A percentile compares a stretch with the other conserved stretches of the same genome.
Conservation (phyloP, 2,329 filamentous ascomycete genomes). For the Verticillium zaregamsianum region DNA sequence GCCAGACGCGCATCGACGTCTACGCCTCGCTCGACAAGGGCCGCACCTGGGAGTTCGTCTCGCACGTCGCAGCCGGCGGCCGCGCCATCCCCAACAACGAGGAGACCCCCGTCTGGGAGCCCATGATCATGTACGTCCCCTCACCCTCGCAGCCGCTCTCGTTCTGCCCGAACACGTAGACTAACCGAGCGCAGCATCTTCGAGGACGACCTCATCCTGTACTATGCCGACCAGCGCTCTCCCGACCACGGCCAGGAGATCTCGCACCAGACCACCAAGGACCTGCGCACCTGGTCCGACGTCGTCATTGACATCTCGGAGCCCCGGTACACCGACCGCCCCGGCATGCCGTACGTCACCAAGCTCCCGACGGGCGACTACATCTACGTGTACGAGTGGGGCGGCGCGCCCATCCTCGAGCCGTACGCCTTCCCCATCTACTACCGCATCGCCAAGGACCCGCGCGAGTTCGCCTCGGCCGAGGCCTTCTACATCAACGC, state of each 20-base stretch:
- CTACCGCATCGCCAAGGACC: constrained; percentile 37
- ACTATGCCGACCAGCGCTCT: constrained; percentile 70
- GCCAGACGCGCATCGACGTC: constrained; percentile 62
- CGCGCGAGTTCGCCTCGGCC: constrained; percentile 29
- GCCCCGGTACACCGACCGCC: constrained; percentile 56
- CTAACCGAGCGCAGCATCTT: constrained; percentile 30
- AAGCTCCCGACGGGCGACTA: constrained; percentile 1
- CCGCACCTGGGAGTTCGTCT: constrained; percentile 62
- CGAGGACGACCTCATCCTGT: constrained; percentile 56
- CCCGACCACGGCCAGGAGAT: constrained; percentile 64
- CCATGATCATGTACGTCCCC: constrained; percentile 41
- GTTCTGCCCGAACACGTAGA: background rate
- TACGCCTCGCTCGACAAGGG: constrained; percentile 62
- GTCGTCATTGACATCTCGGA: constrained; percentile 59
- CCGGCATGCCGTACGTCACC: constrained; percentile 20
- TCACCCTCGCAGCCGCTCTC: constrained; percentile 2
- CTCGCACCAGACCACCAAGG: constrained; percentile 56
- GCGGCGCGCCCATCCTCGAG: constrained; percentile 33
- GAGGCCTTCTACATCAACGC: constrained; percentile 26
- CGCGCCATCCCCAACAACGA: constrained; percentile 59
- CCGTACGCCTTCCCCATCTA: constrained; percentile 36
- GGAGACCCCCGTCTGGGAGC: constrained; percentile 68
- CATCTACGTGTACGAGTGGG: constrained; percentile 23
- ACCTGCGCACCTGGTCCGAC: constrained; percentile 55
- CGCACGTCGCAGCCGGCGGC: constrained; percentile 61